A percentile compares a stretch with the other conserved stretches of the same genome.
Conservation (phyloP, 2,329 filamentous ascomycete species). For the Nothophaeocryptopus gaeumannii region DNA sequence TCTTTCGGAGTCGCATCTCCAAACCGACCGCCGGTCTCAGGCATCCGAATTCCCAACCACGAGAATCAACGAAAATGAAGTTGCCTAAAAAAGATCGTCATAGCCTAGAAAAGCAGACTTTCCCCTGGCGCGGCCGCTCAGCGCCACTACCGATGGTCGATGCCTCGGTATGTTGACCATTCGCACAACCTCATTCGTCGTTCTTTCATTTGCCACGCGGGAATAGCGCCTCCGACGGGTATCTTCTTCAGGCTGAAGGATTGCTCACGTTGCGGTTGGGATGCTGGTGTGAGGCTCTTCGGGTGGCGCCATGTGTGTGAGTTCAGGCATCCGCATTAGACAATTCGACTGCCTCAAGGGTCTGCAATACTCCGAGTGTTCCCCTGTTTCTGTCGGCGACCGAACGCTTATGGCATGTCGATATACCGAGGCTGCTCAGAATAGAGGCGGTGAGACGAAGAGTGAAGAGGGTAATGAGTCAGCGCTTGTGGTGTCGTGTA, state of each 20-base stretch:
- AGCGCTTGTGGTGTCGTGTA: background rate
- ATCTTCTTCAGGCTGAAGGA: background rate
- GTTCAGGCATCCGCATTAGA: slow-evolving; percentile 3
- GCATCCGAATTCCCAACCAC: too few species aligned
- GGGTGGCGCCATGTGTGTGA: background rate
- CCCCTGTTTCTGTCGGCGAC: background rate
- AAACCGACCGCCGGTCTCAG: too few species aligned
- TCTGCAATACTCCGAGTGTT: background rate
- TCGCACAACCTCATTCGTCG: background rate
- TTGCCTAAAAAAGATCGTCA: slow-evolving; percentile 5
- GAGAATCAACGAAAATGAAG: background rate
- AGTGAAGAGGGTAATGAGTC: too few species aligned
- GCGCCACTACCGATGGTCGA: slow-evolving; percentile 5
- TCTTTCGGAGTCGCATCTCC: background rate
- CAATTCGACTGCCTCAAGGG: too few species aligned
- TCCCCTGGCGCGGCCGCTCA: background rate
- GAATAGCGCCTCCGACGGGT: background rate
- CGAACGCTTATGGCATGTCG: too few species aligned
- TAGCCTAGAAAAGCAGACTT: background rate
- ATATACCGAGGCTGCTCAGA: too few species aligned
- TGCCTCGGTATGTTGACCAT: background rate
- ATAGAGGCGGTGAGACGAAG: too few species aligned
- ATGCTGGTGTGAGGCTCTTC: background rate
- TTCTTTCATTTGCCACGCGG: background rate
- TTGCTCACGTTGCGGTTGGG: background rate